Evolutionary conservation across 352 stramenopile species (phyloP).

Genomic region (Globisporangium ultimum): DNA sequence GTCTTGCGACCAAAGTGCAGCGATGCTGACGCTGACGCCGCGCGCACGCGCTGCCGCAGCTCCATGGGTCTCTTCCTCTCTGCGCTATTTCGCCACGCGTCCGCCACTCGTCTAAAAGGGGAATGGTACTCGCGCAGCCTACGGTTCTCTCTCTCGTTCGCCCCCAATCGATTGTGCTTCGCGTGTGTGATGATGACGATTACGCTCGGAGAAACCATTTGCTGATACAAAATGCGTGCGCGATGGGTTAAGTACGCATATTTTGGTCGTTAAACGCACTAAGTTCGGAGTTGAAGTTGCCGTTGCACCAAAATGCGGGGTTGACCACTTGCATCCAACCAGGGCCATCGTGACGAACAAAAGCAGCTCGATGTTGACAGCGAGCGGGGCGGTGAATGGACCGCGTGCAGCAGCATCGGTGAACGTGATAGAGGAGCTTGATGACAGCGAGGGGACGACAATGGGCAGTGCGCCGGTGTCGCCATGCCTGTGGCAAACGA

Average conservation of each 20-base stretch:
- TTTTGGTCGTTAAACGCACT: not conserved
- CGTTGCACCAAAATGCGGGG: not conserved
- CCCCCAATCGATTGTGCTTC: not conserved
- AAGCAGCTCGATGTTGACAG: not conserved
- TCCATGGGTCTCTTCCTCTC: constrained; percentile 20
- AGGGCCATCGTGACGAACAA: not conserved
- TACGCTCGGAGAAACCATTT: constrained; percentile 1
- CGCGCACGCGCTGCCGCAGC: constrained; percentile 40
- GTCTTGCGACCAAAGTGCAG: constrained; percentile 51
- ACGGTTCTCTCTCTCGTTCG: no score
- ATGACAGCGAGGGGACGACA: constrained; percentile 36
- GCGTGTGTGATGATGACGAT: not conserved
- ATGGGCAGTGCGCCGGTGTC: constrained; percentile 28
- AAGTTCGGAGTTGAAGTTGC: constrained; percentile 22
- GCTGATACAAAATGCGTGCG: not conserved
- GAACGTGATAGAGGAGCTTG: constrained; percentile 12
- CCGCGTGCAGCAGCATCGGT: no score
- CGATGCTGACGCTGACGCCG: constrained; percentile 42
- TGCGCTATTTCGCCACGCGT: no score
- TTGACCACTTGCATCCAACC: not conserved
- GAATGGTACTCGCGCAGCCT: not conserved
- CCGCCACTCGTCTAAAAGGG: not conserved
- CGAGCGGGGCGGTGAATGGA: not conserved
- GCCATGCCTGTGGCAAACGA: constrained; percentile 24
- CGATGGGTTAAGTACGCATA: constrained; percentile 1